These are phyloP conservation scores for Protostelium mycophagum DNA, from an alignment of 78 protist genomes.

Conservation along the genomic window DNA sequence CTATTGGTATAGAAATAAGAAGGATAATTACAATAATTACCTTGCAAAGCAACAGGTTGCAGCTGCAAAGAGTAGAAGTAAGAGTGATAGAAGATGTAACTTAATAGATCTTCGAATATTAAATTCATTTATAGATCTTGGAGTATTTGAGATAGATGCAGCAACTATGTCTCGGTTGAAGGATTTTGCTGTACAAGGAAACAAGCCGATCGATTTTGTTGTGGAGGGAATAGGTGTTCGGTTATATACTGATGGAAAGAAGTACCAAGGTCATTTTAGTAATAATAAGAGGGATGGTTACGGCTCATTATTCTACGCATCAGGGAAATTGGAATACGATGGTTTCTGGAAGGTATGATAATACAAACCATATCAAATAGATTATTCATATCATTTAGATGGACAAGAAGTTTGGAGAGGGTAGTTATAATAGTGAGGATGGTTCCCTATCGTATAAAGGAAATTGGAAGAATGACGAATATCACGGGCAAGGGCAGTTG, in stretches of 20 bases:
- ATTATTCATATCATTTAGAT: no score
- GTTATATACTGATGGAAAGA: not conserved
- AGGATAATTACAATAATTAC: not conserved
- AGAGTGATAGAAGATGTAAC: no score
- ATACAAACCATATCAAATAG: no score
- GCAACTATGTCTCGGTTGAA: not conserved
- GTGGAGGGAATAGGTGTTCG: not conserved
- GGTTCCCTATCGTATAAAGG: not conserved
- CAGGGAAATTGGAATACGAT: not conserved
- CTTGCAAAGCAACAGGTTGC: not conserved
- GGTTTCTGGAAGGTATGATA: not conserved
- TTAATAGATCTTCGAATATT: no score
- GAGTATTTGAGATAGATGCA: not conserved
- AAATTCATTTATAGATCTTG: no score
- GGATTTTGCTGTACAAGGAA: not conserved
- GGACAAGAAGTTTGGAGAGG: not conserved
- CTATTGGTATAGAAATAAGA: not conserved
- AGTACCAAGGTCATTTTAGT: not conserved
- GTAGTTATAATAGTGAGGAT: not conserved
- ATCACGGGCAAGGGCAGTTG: not conserved
- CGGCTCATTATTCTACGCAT: not conserved
- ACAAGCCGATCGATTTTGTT: not conserved
- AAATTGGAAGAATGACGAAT: not conserved
- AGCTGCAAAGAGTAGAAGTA: not conserved
- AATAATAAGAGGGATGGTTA: not conserved